phyloP scores from a whole-genome alignment of 2,329 filamentous ascomycete genomes.

The Ceratocystis destructans region DNA sequence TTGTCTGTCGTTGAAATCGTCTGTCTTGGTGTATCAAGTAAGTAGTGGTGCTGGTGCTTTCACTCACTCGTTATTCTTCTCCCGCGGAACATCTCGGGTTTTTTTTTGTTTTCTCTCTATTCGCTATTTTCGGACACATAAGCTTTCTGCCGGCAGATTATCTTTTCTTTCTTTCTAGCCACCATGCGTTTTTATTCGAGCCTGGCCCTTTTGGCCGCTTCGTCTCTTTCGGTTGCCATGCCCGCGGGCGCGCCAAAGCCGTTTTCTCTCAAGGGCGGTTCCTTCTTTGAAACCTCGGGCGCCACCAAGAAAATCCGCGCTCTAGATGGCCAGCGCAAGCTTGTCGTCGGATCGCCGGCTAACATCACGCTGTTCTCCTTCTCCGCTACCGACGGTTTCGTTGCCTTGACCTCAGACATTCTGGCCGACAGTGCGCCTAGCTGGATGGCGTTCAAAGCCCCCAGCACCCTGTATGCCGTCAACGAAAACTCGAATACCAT shows the following conservation, averaged over 20 bases:
- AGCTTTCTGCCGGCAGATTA: not conserved
- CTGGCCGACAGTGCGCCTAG: constrained; percentile 28
- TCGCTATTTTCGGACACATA: not conserved
- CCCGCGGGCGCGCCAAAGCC: not conserved
- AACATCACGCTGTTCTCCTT: constrained; percentile 31
- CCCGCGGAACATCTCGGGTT: not conserved
- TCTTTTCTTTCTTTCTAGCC: not conserved
- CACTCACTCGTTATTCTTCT: not conserved
- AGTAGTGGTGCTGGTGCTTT: not conserved
- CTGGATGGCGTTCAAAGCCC: constrained; percentile 33
- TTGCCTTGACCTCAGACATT: constrained; percentile 27
- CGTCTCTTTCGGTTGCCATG: not conserved
- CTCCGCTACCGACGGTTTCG: constrained; percentile 25
- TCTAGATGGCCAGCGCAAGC: constrained; percentile 21
- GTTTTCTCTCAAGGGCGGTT: not conserved
- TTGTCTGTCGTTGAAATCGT: not conserved
- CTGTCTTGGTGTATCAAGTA: not conserved
- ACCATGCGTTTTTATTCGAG: not conserved
- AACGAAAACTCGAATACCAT: constrained; percentile 33
- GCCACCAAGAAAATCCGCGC: constrained; percentile 2
- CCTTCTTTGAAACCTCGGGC: constrained; percentile 3
- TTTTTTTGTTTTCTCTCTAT: not conserved
- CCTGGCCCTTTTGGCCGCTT: constrained; percentile 1
- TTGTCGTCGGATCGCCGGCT: constrained; percentile 32
- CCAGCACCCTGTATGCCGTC: constrained; percentile 33